These are phyloP conservation scores for Pseudogymnoascus sp. DNA, from an alignment of 2,329 filamentous ascomycete species.

Conservation along the genomic window DNA sequence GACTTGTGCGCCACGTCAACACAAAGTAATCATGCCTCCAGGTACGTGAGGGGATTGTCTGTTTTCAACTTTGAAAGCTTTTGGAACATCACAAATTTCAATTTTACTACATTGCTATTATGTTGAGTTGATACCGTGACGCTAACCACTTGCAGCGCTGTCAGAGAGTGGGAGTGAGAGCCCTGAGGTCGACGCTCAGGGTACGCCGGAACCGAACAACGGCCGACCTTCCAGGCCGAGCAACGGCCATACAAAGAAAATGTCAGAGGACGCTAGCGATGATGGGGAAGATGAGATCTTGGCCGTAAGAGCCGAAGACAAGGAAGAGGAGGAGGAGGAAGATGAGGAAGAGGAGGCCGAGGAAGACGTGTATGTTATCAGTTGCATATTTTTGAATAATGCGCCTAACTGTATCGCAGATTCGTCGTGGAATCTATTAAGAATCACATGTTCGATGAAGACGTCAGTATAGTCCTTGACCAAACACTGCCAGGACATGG, in stretches of 20 bases:
- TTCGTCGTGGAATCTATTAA: slow-evolving; percentile 60
- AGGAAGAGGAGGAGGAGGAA: slow-evolving; percentile 29
- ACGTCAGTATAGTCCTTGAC: slow-evolving; percentile 19
- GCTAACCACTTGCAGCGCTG: not conserved
- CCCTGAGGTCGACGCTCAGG: not conserved
- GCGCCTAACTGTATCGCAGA: not conserved
- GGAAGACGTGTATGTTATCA: slow-evolving; percentile 32
- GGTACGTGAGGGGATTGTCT: not conserved
- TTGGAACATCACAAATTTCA: not conserved
- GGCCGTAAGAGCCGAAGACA: slow-evolving; percentile 14
- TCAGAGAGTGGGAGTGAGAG: not conserved
- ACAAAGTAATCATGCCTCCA: not conserved
- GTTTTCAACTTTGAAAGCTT: not conserved
- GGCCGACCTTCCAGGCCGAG: not conserved
- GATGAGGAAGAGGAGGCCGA: slow-evolving; percentile 39
- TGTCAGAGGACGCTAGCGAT: slow-evolving; percentile 13
- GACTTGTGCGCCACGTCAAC: not conserved
- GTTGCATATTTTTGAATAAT: not conserved
- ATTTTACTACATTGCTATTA: not conserved
- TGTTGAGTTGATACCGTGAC: not conserved
- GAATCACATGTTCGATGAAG: slow-evolving; percentile 53
- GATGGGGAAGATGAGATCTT: slow-evolving; percentile 19
- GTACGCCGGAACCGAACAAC: not conserved
- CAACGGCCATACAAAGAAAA: not conserved
- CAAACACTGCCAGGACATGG: not conserved